Base-by-base conservation (phyloP, 331 rosid genomes). In the Erythrophleum ivorense region DNA sequence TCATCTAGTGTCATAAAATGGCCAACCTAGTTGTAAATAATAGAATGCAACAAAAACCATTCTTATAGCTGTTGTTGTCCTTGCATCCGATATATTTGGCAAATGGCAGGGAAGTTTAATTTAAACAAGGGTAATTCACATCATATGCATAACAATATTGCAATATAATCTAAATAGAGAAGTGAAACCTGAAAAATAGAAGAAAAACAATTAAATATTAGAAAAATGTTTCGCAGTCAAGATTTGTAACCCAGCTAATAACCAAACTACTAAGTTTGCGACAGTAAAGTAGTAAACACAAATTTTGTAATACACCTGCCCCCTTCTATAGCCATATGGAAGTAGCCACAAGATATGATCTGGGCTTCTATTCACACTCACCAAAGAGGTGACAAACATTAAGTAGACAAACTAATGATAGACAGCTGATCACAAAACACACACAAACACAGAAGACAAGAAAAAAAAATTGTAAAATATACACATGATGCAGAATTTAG, bases 11-110 rank as follows among this genome's bases (percentile, higher is more conserved):
- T 16, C 34, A 36, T 43, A 73, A 40, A 69, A 74, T 8, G 41
- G 69, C 80, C 34, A 82, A 52, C 58, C 34, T 46, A 14, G 63
- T 8, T 13, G 58, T 50, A 59, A 58, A 60, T 12, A 50, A 69
- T 50, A 66, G 12, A 82, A 58, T 33, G 49, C 50, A 67, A 78
- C 65, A 74, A 75, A 69, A 11, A 68, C 33, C 49, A 69, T 62
- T 73, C 63, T 14, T 50, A 18, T 31, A 24, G 48, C 68, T 18
- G 66, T 66, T 67, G 18, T 9, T 7, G 15, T 41, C 19, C 21
- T 0, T 38, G 73, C 46, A n/a, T 41, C n/a, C 40, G 7, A 67
- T 34, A 41, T 38, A 18, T 67, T 41, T 16, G 14, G 33, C 0
- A 67, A 67, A 18, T 38, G 7, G 33, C 0, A 67, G 45, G 24